Evolutionary conservation across 108 stramenopile species (phyloP), one percentile per base, ranked within the genome.

Genomic region (Chaetoceros muelleri): DNA sequence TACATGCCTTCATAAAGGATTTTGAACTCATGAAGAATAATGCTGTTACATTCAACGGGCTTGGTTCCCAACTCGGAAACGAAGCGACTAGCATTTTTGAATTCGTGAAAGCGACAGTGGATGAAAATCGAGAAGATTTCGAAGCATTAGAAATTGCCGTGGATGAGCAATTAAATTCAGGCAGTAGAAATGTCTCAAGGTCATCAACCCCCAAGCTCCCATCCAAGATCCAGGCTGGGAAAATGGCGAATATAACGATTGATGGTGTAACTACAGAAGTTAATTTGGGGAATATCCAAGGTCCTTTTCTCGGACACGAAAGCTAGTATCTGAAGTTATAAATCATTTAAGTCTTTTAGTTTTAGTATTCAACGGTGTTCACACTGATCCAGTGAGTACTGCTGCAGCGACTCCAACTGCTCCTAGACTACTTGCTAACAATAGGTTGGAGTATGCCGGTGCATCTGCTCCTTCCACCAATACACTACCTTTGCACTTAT

Each of bases 1-100:
- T 80, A 5, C 72, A 80, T 52, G 56, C 69, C 1, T 77, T 92
- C 52, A 44, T 92, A 22, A 61, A 60, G 19, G 90, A 92, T 50
- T 87, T 92, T 71, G 78, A 83, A 21, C 60, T 88, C 48, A 85
- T 93, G 86, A 93, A 79, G 52, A 70, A 56, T 26, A 93, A 93
- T 61, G 86, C 90, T 2, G 60, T 80, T 53, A 88, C 85, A 61
- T 93, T 93, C 70, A 92, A 92, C 48, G 82, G 82, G 16, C 67
- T 62, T 44, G 70, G 47, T 3, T 54, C 55, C 30, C 46, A 55
- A 21, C 72, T 93, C 34, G 80, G 81, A 8, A 68, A 60, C 17
- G 84, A 93, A 58, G 90, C 82, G 21, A 61, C 46, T 19, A 73
- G 74, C 34, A 93, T 93, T 22, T 82, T 72, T 44, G 76, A 88